Conservation (phyloP, 495 filamentous ascomycete genomes). For the Penicillium diatomitis region DNA sequence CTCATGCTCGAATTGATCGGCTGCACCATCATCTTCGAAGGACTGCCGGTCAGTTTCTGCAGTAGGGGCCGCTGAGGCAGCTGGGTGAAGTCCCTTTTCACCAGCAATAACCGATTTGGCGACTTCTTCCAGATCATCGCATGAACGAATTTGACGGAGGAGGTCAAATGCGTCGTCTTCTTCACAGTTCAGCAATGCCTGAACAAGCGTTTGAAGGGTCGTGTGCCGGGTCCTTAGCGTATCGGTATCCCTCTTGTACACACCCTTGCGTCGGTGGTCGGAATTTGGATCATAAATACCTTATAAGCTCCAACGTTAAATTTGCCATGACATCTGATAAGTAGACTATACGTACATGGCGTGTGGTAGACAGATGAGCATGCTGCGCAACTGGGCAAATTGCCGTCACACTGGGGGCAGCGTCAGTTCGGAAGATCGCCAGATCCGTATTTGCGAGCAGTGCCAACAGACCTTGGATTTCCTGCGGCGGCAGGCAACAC, state of each 20-base stretch:
- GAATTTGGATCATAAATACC: conserved; percentile 91
- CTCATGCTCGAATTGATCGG: conserved; percentile 70
- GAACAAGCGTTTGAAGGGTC: conserved; percentile 82
- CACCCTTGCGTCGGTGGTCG: conserved; percentile 91
- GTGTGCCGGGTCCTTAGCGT: conserved; percentile 77
- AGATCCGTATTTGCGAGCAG: no score
- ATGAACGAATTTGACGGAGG: conserved; percentile 79
- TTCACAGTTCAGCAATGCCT: conserved; percentile 81
- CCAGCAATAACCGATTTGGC: conserved; percentile 67
- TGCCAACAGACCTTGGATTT: conserved; percentile 61
- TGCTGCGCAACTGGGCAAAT: conserved; percentile 83
- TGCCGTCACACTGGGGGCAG: conserved; percentile 68
- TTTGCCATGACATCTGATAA: no score
- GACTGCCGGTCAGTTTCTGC: conserved; percentile 14
- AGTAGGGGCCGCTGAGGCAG: conserved; percentile 8
- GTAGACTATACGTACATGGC: conserved; percentile 27
- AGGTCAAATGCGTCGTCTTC: conserved; percentile 73
- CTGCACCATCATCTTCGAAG: conserved; percentile 11
- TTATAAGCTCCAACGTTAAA: conserved; percentile 4
- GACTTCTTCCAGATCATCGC: conserved; percentile 83
- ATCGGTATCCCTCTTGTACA: conserved; percentile 92
- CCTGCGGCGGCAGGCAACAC: conserved; percentile 80
- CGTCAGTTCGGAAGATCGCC: not conserved
- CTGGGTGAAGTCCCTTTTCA: conserved; percentile 31
- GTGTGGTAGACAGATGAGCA: conserved; percentile 95